phyloP scores from a whole-genome alignment of 2,329 filamentous ascomycete genomes.

The Aspergillus aculeatus region DNA sequence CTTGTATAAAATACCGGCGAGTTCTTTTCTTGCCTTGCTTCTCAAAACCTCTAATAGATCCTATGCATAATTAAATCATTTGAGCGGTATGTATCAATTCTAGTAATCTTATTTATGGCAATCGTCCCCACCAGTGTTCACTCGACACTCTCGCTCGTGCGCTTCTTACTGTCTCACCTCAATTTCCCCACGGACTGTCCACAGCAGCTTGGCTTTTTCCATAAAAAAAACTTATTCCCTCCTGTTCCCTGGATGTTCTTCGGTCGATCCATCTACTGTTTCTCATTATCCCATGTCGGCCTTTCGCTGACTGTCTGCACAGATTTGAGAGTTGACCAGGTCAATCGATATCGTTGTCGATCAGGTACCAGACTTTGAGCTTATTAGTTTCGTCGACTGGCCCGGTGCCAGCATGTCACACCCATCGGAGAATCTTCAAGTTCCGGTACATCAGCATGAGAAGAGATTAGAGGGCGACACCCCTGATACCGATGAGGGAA shows the following conservation, averaged over 20 bases:
- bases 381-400: slow-evolving; percentile 9
- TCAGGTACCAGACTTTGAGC: not conserved
- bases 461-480: slow-evolving; percentile 30
- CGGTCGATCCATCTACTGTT: not conserved
- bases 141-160: slow-evolving; percentile 1
- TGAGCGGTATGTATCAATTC: not conserved
- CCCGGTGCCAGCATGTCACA: slow-evolving; percentile 38
- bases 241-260: not conserved
- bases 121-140: slow-evolving; percentile 2
- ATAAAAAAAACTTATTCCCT: not conserved
- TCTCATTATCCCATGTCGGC: not conserved
- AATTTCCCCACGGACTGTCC: not conserved
- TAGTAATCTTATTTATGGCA: slow-evolving; percentile 1
- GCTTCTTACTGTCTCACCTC: not conserved
- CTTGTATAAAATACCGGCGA: not conserved
- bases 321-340: not conserved
- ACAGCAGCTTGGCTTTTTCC: not conserved
- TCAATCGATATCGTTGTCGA: not conserved
- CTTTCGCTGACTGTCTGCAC: not conserved
- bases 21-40: not conserved
- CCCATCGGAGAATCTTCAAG: slow-evolving; percentile 31
- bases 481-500: slow-evolving; percentile 32
- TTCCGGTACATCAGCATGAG: slow-evolving; percentile 25
- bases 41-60: not conserved
- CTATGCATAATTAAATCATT: slow-evolving; percentile 1